Percentiles rank a stretch among this genome's conserved stretches.
phyloP scores from a whole-genome alignment of 352 stramenopile genomes.

The Pythium monospermum region DNA sequence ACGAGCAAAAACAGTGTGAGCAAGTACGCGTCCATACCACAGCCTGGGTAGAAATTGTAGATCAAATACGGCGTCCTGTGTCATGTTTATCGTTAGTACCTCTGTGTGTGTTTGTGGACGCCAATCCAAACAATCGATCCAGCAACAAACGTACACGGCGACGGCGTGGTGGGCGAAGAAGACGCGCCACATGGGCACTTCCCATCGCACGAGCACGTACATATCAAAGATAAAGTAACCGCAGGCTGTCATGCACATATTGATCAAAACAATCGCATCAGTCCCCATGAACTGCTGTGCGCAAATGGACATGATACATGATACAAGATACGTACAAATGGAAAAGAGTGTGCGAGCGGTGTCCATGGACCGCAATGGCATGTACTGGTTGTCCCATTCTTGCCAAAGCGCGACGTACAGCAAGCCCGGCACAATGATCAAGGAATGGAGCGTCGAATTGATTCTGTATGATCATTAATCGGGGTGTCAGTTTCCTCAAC shows the following conservation, averaged over 20 bases:
- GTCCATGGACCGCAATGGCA: slow-evolving; percentile 48
- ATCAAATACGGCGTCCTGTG: slow-evolving; percentile 73
- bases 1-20: slow-evolving; percentile 80
- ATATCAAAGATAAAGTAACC: slow-evolving; percentile 84
- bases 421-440: slow-evolving; percentile 60
- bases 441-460: slow-evolving; percentile 75
- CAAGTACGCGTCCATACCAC: slow-evolving; percentile 71
- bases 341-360: slow-evolving; percentile 64
- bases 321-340: slow-evolving; percentile 69
- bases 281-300: no score
- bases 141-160: slow-evolving; percentile 49
- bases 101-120: no score
- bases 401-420: slow-evolving; percentile 54
- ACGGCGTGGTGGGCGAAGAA: slow-evolving; percentile 81
- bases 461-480: slow-evolving; percentile 31
- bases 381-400: slow-evolving; percentile 56
- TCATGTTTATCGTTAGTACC: no score
- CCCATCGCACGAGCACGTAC: slow-evolving; percentile 61
- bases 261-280: no score
- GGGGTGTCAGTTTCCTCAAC: background rate
- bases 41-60: slow-evolving; percentile 74
- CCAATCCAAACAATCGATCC: no score
- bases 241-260: slow-evolving; percentile 49
- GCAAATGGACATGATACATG: no score
- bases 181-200: slow-evolving; percentile 71